A percentile compares a stretch with the other conserved stretches of the same genome.
phyloP scores from a whole-genome alignment of 176 grass and related monocot genomes.

The Triticum urartu region DNA sequence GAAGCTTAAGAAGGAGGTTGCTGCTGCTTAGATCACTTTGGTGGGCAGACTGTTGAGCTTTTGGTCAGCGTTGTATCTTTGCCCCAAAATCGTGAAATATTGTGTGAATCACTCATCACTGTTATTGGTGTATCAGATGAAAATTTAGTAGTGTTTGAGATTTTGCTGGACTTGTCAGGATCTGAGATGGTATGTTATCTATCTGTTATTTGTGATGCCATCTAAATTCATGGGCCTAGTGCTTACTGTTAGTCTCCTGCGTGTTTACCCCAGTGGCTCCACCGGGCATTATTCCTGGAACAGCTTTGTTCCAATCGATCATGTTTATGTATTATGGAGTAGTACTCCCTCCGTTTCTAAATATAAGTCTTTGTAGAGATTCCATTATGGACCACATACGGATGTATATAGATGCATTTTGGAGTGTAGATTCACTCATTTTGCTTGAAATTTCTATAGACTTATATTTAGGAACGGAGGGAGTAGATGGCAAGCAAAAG shows the following conservation, averaged over 20 bases:
- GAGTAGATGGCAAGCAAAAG: too few relatives aligned
- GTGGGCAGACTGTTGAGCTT: constrained; percentile 6
- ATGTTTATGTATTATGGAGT: too few relatives aligned
- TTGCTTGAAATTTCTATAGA: too few relatives aligned
- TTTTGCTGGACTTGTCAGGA: background rate
- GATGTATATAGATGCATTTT: too few relatives aligned
- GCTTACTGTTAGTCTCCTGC: background rate
- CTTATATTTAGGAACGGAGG: too few relatives aligned
- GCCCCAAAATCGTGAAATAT: background rate
- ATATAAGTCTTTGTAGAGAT: too few relatives aligned
- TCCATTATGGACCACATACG: too few relatives aligned
- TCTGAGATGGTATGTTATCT: background rate
- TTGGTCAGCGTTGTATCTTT: constrained; percentile 4
- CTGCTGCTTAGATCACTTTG: constrained; percentile 35
- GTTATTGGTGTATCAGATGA: background rate
- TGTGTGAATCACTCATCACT: background rate
- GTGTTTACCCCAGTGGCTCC: background rate
- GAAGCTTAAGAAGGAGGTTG: constrained; percentile 69
- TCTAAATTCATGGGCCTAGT: background rate
- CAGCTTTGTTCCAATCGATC: too few relatives aligned
- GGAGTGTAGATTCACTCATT: too few relatives aligned
- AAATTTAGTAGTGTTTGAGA: background rate
- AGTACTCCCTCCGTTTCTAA: too few relatives aligned
- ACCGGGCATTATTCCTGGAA: too few relatives aligned
- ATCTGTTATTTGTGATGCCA: background rate